Conservation (phyloP, 768 basidiomycete species). For the Collybia mongolica region DNA sequence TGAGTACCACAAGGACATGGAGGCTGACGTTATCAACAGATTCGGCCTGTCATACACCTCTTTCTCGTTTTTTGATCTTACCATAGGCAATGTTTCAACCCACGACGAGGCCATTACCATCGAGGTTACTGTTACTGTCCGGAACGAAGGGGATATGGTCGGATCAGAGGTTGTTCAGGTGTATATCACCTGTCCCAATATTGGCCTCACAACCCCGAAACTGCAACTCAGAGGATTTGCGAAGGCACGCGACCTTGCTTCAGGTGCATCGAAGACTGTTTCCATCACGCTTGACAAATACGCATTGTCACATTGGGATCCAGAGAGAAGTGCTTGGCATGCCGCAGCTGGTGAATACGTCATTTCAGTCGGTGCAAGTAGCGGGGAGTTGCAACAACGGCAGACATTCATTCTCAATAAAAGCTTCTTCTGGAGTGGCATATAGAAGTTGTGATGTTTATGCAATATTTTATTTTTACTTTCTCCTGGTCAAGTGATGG, state of each 20-base stretch:
- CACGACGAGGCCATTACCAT: slow-evolving; percentile 28
- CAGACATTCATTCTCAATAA: slow-evolving; percentile 19
- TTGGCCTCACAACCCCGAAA: slow-evolving; percentile 51
- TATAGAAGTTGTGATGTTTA: slow-evolving; percentile 17
- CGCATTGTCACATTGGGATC: slow-evolving; percentile 68
- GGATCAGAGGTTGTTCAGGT: slow-evolving; percentile 71
- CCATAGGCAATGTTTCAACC: slow-evolving; percentile 26
- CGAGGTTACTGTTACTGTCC: slow-evolving; percentile 45
- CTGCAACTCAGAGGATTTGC: slow-evolving; percentile 65
- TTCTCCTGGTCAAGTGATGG: too few relatives aligned
- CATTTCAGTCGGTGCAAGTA: slow-evolving; percentile 44
- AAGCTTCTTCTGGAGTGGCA: slow-evolving; percentile 27
- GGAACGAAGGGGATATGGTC: slow-evolving; percentile 48
- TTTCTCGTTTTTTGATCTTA: slow-evolving; percentile 53
- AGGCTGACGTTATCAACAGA: slow-evolving; percentile 29
- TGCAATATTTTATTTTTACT: slow-evolving; percentile 1
- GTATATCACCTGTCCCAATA: slow-evolving; percentile 54
- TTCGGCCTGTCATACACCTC: slow-evolving; percentile 76
- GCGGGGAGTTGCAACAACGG: slow-evolving; percentile 24
- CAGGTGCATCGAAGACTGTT: slow-evolving; percentile 41
- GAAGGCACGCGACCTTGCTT: slow-evolving; percentile 52
- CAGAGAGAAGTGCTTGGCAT: slow-evolving; percentile 41
- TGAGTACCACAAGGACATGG: neutral
- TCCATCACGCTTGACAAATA: slow-evolving; percentile 59
- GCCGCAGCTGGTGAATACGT: slow-evolving; percentile 50